These are phyloP conservation scores for Pleurotus pulmonarius DNA, from an alignment of 768 basidiomycete species.

Conservation along the genomic window DNA sequence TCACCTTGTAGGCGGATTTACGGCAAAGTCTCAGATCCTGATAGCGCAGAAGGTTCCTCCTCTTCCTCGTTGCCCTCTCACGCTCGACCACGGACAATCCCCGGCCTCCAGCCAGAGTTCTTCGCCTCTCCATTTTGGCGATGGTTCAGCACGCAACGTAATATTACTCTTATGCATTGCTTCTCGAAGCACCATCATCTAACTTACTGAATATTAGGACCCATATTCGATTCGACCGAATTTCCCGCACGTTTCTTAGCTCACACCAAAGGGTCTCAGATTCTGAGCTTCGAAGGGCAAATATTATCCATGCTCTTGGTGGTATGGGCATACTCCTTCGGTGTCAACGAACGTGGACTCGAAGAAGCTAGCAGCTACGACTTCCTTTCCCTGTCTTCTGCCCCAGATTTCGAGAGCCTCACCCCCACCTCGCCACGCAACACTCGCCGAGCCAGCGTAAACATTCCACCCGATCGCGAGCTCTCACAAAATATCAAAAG, in stretches of 20 bases:
- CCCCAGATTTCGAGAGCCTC: conserved; percentile 16
- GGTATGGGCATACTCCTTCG: conserved; percentile 88
- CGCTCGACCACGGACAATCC: conserved; percentile 54
- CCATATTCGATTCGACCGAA: conserved; percentile 44
- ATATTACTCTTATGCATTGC: conserved; percentile 17
- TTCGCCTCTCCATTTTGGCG: conserved; percentile 84
- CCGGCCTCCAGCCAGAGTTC: conserved; percentile 72
- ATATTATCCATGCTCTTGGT: conserved; percentile 79
- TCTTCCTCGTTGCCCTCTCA: conserved; percentile 29
- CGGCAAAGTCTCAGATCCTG: conserved; percentile 57
- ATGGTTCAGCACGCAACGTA: conserved; percentile 84
- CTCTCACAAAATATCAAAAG: conserved; percentile 13
- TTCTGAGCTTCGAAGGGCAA: conserved; percentile 68
- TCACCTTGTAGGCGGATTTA: conserved; percentile 61
- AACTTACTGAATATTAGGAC: conserved; percentile 46
- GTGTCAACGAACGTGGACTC: conserved; percentile 74
- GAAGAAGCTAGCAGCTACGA: conserved; percentile 32
- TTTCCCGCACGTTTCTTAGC: conserved; percentile 71
- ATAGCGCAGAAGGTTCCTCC: conserved; percentile 23
- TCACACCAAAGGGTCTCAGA: conserved; percentile 56
- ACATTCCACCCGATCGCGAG: conserved; percentile 5
- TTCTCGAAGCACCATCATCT: conserved; percentile 8
- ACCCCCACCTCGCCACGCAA: conserved; percentile 3
- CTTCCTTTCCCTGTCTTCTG: conserved; percentile 13
- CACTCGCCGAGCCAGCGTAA: conserved; percentile 8